These are phyloP conservation scores for Candida maesae DNA, from an alignment of 805 yeast genomes.

Conservation along the genomic window DNA sequence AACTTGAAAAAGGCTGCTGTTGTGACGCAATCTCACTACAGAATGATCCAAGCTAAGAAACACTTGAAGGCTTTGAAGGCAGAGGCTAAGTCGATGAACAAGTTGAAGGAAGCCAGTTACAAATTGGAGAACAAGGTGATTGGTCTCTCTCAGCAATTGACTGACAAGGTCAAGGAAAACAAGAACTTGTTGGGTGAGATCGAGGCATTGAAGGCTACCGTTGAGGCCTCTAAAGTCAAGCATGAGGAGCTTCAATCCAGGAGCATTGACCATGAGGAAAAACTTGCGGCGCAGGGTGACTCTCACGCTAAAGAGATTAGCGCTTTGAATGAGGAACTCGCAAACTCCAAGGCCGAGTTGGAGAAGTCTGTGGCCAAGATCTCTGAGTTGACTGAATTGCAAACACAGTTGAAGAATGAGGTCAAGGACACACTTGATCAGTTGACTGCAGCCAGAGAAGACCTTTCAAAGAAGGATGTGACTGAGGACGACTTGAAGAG, in stretches of 20 bases:
- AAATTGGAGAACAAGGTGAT: conserved; percentile 96
- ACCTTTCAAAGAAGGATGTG: conserved; percentile 53
- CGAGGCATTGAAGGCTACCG: conserved; percentile 41
- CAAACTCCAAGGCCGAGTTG: conserved; percentile 50
- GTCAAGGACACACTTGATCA: conserved; percentile 59
- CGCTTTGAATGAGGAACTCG: conserved; percentile 52
- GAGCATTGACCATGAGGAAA: conserved; percentile 49
- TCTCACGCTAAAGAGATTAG: conserved; percentile 48
- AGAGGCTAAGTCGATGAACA: conserved; percentile 92
- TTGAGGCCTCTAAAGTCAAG: conserved; percentile 51
- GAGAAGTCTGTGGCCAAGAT: conserved; percentile 55
- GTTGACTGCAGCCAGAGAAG: conserved; percentile 55
- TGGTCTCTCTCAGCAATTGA: conserved; percentile 81
- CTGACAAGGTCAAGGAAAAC: conserved; percentile 78
- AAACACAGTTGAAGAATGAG: conserved; percentile 59
- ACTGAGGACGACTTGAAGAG: conserved; percentile 58
- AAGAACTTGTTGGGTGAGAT: conserved; percentile 65
- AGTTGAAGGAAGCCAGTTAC: conserved; percentile 86
- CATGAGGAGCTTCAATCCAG: conserved; percentile 52
- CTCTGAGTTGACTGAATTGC: conserved; percentile 56
- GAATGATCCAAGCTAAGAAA: conserved; percentile 70
- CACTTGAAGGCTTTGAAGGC: conserved; percentile 61
- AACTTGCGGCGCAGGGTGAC: conserved; percentile 39
- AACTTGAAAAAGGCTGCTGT: conserved; percentile 53
- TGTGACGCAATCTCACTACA: conserved; percentile 68